These are phyloP conservation scores for Colletotrichum melonis DNA, from an alignment of 2,329 filamentous ascomycete species.

Conservation along the genomic window DNA sequence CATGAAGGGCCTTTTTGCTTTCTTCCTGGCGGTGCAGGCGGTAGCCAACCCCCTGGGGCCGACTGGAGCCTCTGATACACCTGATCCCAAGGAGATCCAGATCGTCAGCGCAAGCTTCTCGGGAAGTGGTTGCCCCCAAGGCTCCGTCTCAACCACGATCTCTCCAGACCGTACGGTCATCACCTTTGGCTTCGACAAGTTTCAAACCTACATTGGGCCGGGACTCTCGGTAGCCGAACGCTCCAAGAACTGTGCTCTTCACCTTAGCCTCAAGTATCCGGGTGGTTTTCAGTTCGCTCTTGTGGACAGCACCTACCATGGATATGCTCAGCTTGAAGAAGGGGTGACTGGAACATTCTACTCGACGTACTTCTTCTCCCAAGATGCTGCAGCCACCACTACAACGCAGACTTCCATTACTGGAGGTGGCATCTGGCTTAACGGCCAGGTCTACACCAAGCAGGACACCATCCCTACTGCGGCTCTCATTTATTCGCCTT, in stretches of 20 bases:
- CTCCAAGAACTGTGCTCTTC: conserved; percentile 61
- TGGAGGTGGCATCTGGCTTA: conserved; percentile 54
- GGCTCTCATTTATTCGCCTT: conserved; percentile 57
- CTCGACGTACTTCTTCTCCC: conserved; percentile 60
- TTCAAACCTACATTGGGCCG: conserved; percentile 61
- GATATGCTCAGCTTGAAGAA: conserved; percentile 57
- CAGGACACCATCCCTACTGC: conserved; percentile 56
- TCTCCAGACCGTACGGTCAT: conserved; percentile 57
- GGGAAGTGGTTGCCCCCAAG: conserved; percentile 57
- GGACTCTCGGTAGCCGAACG: conserved; percentile 48
- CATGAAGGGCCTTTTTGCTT: conserved; percentile 50
- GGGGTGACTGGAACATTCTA: conserved; percentile 57
- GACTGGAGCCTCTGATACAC: conserved; percentile 46
- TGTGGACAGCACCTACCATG: conserved; percentile 61
- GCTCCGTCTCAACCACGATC: conserved; percentile 54
- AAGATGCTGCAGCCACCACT: conserved; percentile 56
- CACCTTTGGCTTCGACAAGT: conserved; percentile 59
- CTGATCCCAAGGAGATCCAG: conserved; percentile 54
- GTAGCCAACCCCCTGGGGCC: conserved; percentile 48
- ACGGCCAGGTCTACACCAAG: conserved; percentile 60
- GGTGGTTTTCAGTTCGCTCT: conserved; percentile 59
- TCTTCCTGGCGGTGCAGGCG: conserved; percentile 50
- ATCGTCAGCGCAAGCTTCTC: conserved; percentile 53
- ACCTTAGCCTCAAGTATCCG: conserved; percentile 58
- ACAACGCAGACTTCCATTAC: conserved; percentile 56